These are phyloP conservation scores for Ophiobolus disseminans DNA, from an alignment of 2,329 filamentous ascomycete genomes.

Conservation along the genomic window DNA sequence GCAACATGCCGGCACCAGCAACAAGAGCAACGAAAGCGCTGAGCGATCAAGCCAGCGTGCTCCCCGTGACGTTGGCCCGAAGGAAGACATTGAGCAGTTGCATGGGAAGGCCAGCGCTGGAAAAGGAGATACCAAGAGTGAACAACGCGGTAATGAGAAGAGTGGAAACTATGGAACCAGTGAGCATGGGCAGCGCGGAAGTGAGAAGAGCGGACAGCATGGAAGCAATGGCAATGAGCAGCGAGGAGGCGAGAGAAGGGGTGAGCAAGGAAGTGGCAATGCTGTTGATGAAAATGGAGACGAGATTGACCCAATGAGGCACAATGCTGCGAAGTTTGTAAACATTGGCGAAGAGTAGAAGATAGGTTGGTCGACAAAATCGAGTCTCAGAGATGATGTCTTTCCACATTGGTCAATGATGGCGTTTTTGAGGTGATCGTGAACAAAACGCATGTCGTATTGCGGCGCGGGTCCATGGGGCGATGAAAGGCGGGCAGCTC, in stretches of 20 bases:
- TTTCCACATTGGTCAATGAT: too few relatives aligned
- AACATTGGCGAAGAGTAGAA: conserved; percentile 9
- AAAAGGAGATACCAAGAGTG: too few relatives aligned
- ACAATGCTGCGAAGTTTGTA: conserved; percentile 24
- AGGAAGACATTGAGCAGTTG: conserved; percentile 16
- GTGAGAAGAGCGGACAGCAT: neutral
- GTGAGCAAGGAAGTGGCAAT: neutral
- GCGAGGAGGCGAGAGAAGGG: neutral
- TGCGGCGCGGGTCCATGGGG: too few relatives aligned
- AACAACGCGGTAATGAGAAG: neutral
- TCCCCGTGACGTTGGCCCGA: conserved; percentile 1
- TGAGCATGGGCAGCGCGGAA: neutral
- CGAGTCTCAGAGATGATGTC: neutral
- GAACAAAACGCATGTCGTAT: too few relatives aligned
- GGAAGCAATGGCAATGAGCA: neutral
- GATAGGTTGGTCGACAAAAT: neutral
- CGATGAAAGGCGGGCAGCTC: too few relatives aligned
- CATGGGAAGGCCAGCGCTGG: conserved; percentile 12
- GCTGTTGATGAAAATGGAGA: neutral
- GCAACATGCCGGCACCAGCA: neutral
- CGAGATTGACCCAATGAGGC: conserved; percentile 5
- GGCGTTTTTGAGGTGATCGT: too few relatives aligned
- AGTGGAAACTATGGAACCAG: neutral
- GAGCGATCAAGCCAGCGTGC: conserved; percentile 5
- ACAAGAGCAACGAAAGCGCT: conserved; percentile 2